phyloP scores from a whole-genome alignment of 148 eudicot genomes.

The Dianthus caryophyllus region DNA sequence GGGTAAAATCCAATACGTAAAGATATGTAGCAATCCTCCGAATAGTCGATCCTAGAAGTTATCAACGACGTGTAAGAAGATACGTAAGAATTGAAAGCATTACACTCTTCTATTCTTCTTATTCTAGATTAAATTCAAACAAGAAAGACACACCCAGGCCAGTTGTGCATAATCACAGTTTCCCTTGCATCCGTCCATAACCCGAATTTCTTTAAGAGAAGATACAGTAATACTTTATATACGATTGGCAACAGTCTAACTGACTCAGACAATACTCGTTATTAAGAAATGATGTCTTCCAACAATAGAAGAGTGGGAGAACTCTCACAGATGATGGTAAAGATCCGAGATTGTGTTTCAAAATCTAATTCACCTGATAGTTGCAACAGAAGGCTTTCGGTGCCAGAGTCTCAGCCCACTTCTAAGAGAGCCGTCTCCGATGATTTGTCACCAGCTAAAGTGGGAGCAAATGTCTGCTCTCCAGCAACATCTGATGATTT shows the following conservation, averaged over 20 bases:
- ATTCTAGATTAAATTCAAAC: not conserved
- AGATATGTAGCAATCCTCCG: not conserved
- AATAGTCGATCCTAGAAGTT: not conserved
- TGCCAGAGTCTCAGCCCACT: constrained; percentile 76
- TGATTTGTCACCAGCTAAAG: constrained; percentile 47
- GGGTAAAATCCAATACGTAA: no score
- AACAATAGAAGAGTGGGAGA: not conserved
- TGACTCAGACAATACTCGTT: not conserved
- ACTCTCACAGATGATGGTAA: constrained; percentile 2
- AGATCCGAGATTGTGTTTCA: not conserved
- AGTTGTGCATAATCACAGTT: not conserved
- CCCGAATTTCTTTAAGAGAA: not conserved
- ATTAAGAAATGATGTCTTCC: not conserved
- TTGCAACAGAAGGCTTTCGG: constrained; percentile 86
- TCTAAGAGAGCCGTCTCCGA: constrained; percentile 62
- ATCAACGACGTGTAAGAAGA: not conserved
- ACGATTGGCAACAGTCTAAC: not conserved
- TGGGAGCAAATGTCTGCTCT: constrained; percentile 40
- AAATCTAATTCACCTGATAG: constrained; percentile 58
- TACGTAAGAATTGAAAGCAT: not conserved
- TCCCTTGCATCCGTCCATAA: not conserved
- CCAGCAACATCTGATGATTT: constrained; percentile 57
- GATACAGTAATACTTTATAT: not conserved
- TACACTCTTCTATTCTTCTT: not conserved
- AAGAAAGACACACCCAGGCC: not conserved